Evolutionary conservation across 441 rosid species (phyloP).

Genomic region (Metrosideros polymorpha): DNA sequence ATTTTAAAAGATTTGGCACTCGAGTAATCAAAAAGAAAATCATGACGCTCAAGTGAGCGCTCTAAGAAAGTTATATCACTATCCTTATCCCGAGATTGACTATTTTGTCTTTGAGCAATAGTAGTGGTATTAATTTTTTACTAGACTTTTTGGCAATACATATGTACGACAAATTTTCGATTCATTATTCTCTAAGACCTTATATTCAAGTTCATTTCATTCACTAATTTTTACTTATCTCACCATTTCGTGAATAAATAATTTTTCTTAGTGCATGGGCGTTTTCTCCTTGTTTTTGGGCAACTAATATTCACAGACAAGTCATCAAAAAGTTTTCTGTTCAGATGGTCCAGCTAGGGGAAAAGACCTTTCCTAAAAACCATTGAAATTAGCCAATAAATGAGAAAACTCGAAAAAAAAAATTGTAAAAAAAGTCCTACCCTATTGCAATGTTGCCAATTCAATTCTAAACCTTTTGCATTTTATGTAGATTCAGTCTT

Average conservation of each 20-base stretch:
- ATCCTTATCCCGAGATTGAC: no score
- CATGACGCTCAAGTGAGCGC: no score
- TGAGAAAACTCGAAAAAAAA: background rate
- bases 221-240: background rate
- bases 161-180: background rate
- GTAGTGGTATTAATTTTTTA: background rate
- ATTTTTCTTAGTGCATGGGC: background rate
- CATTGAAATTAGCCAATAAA: background rate
- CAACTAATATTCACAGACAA: background rate
- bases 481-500: no score
- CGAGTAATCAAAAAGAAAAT: no score
- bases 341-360: background rate
- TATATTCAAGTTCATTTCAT: background rate
- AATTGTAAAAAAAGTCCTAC: no score
- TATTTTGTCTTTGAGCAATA: background rate
- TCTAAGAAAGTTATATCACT: no score
- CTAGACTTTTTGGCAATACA: background rate
- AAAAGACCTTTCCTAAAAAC: background rate
- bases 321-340: background rate
- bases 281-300: background rate
- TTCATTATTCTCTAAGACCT: background rate
- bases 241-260: background rate
- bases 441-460: no score
- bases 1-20: no score
- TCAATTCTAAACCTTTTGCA: no score